These are phyloP conservation scores for Yamadazyma atlantica DNA, from an alignment of 1,139 yeast genomes.

Conservation along the genomic window DNA sequence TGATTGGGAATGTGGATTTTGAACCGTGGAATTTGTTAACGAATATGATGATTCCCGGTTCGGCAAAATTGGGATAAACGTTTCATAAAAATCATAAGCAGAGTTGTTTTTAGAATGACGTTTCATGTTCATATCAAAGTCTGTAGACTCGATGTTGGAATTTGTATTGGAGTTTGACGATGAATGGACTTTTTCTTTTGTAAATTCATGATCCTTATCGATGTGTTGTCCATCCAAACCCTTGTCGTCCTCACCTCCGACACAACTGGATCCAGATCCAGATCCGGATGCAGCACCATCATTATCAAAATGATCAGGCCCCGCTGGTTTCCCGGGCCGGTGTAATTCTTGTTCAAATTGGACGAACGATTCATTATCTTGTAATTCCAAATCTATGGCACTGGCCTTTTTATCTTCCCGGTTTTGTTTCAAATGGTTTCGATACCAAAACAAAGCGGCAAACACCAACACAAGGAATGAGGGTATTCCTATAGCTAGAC, in stretches of 20 bases:
- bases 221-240: constrained; percentile 1
- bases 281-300: constrained; percentile 5
- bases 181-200: constrained; percentile 2
- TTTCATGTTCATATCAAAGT: neutral
- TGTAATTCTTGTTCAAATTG: constrained; percentile 42
- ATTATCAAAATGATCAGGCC: neutral
- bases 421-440: constrained; percentile 33
- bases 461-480: constrained; percentile 28
- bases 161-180: constrained; percentile 2
- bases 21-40: constrained; percentile 2
- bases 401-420: constrained; percentile 31
- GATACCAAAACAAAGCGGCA: constrained; percentile 24
- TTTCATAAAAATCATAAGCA: constrained; percentile 44
- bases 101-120: constrained; percentile 22
- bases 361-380: constrained; percentile 38
- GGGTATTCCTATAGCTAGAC: constrained; percentile 46
- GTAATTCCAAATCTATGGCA: constrained; percentile 37
- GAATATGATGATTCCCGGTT: constrained; percentile 3
- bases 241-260: neutral
- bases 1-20: neutral
- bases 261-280: constrained; percentile 2
- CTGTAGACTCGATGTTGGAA: neutral
- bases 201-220: constrained; percentile 2
- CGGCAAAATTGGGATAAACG: constrained; percentile 42
- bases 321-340: constrained; percentile 2